Conservation (phyloP, 2,329 filamentous ascomycete genomes). For the Penicillium sp. region DNA sequence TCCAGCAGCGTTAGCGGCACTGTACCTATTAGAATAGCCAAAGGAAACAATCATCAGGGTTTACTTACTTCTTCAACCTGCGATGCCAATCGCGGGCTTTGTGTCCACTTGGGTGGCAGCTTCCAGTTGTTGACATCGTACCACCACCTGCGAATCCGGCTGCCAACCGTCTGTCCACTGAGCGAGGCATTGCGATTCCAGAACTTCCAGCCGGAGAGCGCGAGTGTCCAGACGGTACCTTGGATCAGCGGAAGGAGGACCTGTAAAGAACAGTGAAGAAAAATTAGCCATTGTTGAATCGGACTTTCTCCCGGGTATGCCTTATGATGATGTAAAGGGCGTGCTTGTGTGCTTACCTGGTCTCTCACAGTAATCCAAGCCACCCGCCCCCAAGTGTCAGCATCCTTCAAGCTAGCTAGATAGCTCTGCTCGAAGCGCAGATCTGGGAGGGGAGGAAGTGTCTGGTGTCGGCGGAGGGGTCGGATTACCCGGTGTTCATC, state of each 20-base stretch:
- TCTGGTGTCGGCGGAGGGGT: conserved; percentile 37
- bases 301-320: neutral
- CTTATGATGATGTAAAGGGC: neutral
- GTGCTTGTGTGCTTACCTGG: conserved; percentile 60
- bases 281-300: neutral
- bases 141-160: conserved; percentile 86
- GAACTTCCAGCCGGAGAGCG: conserved; percentile 81
- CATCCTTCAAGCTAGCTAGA: conserved; percentile 79
- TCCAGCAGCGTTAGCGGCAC: conserved; percentile 32
- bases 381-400: conserved; percentile 77
- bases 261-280: conserved; percentile 43
- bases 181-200: conserved; percentile 82
- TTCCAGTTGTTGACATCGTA: conserved; percentile 91
- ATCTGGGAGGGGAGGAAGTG: conserved; percentile 75
- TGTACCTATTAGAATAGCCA: conserved; percentile 3
- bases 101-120: conserved; percentile 53
- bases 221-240: conserved; percentile 84
- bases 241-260: conserved; percentile 84
- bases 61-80: conserved; percentile 48
- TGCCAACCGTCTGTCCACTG: conserved; percentile 74
- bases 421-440: conserved; percentile 98
- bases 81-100: conserved; percentile 34
- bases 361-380: conserved; percentile 83
- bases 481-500: conserved; percentile 37
- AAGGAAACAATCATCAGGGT: neutral